These are phyloP conservation scores for Prosopis cineraria DNA, from an alignment of 306 rosid genomes.

Conservation along the genomic window DNA sequence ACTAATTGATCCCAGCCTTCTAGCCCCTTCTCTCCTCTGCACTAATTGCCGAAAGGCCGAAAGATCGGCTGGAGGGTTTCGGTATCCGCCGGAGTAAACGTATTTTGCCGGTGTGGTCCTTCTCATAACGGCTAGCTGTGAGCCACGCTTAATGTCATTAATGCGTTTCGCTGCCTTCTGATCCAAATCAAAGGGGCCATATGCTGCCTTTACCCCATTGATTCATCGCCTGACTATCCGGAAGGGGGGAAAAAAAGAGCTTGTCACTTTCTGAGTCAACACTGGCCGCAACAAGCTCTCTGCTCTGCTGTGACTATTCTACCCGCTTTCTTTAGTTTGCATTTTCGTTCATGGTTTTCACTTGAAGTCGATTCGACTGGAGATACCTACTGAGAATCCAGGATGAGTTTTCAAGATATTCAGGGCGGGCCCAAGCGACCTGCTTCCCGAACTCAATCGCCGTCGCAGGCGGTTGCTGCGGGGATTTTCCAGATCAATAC, in stretches of 20 bases:
- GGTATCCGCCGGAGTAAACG: neutral
- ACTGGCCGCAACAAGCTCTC: neutral
- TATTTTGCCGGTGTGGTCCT: neutral
- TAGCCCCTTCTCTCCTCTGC: neutral
- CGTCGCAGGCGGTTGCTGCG: slow-evolving; percentile 66
- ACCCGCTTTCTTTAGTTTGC: neutral
- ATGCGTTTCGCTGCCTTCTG: neutral
- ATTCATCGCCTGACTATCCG: neutral
- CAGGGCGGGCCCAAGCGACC: slow-evolving; percentile 15
- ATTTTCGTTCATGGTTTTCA: neutral
- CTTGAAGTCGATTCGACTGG: neutral
- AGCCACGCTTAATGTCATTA: neutral
- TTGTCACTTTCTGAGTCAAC: neutral
- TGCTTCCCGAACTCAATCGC: neutral
- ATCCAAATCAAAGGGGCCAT: neutral
- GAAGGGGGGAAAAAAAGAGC: neutral
- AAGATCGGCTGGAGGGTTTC: neutral
- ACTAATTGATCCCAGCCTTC: too few relatives aligned
- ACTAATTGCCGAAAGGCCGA: neutral
- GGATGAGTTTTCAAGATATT: slow-evolving; percentile 76
- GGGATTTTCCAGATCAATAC: slow-evolving; percentile 84
- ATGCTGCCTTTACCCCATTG: neutral
- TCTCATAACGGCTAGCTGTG: too few relatives aligned
- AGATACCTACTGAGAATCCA: neutral
- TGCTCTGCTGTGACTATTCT: neutral